Evolutionary conservation across 1,139 yeast species (phyloP).

Genomic region (Candida tunisiensis): DNA sequence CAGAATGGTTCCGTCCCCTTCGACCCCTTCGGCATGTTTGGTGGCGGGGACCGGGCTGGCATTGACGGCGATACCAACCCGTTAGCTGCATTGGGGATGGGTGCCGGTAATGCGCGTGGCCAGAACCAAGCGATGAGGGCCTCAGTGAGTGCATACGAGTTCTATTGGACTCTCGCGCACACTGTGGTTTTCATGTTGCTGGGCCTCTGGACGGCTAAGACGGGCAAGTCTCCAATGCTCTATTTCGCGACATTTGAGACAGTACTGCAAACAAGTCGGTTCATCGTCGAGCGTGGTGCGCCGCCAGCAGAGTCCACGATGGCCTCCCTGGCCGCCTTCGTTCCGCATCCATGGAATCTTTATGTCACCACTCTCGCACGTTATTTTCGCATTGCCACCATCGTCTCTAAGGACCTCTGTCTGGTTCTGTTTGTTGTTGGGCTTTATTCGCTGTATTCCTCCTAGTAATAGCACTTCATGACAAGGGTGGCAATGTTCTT

Average conservation of each 20-base stretch:
- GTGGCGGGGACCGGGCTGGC: no score
- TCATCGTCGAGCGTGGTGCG: constrained; percentile 14
- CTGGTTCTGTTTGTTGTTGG: constrained; percentile 16
- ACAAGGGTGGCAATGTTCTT: no score
- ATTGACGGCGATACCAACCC: no score
- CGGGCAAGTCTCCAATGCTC: no score
- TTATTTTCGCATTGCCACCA: constrained; percentile 9
- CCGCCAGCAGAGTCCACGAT: constrained; percentile 12
- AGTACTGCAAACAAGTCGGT: constrained; percentile 15
- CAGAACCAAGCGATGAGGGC: no score
- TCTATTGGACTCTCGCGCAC: constrained; percentile 14
- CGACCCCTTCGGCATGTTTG: no score
- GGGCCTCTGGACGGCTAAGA: constrained; percentile 6
- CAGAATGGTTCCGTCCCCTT: no score
- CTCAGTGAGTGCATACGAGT: no score
- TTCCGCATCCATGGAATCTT: constrained; percentile 13
- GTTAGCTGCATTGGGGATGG: no score
- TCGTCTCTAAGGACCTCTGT: constrained; percentile 15
- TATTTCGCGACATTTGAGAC: constrained; percentile 17
- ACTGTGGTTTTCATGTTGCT: constrained; percentile 7
- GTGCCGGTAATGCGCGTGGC: no score
- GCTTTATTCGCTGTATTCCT: no score
- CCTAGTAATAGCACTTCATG: no score
- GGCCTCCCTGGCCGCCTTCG: constrained; percentile 9
- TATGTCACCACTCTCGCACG: constrained; percentile 13